These are phyloP conservation scores for Dryas drummondii DNA, from an alignment of 306 rosid species.

Conservation along the genomic window DNA sequence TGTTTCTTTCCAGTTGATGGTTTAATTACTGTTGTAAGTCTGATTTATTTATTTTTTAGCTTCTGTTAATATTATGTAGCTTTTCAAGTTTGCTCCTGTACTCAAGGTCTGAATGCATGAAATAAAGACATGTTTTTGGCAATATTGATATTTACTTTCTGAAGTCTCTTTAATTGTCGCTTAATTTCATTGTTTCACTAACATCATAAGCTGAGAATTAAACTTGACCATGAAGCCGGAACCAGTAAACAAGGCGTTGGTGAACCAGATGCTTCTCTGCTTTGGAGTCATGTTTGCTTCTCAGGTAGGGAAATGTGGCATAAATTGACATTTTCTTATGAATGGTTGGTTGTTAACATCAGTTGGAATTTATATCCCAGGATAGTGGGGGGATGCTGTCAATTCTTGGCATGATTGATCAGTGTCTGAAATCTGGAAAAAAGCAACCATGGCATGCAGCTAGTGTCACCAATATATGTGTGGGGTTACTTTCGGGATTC, in stretches of 20 bases:
- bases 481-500: constrained; percentile 86
- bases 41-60: neutral
- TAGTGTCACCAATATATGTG: constrained; percentile 87
- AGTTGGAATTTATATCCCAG: constrained; percentile 47
- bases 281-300: constrained; percentile 89
- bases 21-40: neutral
- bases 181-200: constrained; percentile 19
- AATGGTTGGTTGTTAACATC: constrained; percentile 31
- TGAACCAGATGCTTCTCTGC: constrained; percentile 96
- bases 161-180: neutral
- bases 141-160: constrained; percentile 1
- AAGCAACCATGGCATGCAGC: constrained; percentile 84
- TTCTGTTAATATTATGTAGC: neutral
- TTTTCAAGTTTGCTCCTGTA: neutral
- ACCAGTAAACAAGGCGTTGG: constrained; percentile 88
- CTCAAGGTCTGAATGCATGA: neutral
- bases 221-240: constrained; percentile 78
- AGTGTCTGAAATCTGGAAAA: constrained; percentile 90
- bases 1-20: neutral
- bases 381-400: constrained; percentile 80
- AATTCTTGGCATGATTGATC: constrained; percentile 86
- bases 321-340: constrained; percentile 22
- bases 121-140: neutral
- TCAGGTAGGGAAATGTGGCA: constrained; percentile 57
- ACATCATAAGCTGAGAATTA: constrained; percentile 37